phyloP scores from a whole-genome alignment of 805 yeast genomes.

The Candida jianshihensis region DNA sequence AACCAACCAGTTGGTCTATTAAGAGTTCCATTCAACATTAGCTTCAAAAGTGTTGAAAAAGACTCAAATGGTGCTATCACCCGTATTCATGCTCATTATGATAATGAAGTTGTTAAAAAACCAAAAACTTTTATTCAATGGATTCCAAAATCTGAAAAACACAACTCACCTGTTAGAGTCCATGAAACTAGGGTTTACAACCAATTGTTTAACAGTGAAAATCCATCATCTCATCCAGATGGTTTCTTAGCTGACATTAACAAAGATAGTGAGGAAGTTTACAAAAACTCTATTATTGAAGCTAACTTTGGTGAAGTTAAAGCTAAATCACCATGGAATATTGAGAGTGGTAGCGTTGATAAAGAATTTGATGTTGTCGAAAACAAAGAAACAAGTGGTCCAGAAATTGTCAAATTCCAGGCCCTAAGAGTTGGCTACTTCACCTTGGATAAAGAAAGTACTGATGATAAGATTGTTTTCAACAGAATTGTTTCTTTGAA shows the following conservation, averaged over 20 bases:
- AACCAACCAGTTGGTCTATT: slow-evolving; percentile 92
- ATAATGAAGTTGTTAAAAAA: slow-evolving; percentile 45
- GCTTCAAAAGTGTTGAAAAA: slow-evolving; percentile 61
- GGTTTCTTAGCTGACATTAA: slow-evolving; percentile 85
- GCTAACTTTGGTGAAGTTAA: slow-evolving; percentile 64
- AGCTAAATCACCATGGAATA: slow-evolving; percentile 68
- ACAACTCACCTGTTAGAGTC: slow-evolving; percentile 56
- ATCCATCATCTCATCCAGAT: slow-evolving; percentile 82
- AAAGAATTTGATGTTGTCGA: slow-evolving; percentile 69
- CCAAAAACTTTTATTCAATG: slow-evolving; percentile 98
- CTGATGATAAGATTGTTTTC: slow-evolving; percentile 55
- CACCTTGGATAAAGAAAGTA: slow-evolving; percentile 77
- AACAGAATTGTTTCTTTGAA: slow-evolving; percentile 92
- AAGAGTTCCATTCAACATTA: slow-evolving; percentile 79
- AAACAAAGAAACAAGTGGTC: slow-evolving; percentile 43
- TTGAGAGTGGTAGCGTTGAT: slow-evolving; percentile 45
- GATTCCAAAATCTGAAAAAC: slow-evolving; percentile 68
- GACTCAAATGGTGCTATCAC: slow-evolving; percentile 56
- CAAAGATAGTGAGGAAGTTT: slow-evolving; percentile 65
- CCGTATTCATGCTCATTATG: slow-evolving; percentile 73
- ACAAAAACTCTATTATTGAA: slow-evolving; percentile 66
- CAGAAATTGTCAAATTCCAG: slow-evolving; percentile 93
- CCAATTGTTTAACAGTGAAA: slow-evolving; percentile 83
- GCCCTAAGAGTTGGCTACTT: slow-evolving; percentile 96
- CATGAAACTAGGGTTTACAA: slow-evolving; percentile 82